Base-by-base conservation (phyloP, 306 rosid genomes). In the Vicia villosa region DNA sequence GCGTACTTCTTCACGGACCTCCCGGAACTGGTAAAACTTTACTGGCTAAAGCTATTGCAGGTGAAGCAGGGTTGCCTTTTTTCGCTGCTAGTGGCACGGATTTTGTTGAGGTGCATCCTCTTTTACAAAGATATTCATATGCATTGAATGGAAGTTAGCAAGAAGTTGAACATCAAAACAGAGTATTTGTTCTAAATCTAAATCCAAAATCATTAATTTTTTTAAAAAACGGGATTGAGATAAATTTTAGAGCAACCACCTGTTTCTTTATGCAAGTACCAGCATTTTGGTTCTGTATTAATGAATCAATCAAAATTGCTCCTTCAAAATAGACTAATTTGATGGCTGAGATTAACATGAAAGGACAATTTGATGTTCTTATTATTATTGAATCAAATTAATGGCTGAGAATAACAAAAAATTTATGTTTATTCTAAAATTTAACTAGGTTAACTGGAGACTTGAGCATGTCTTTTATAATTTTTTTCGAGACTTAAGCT, bases 11-110 rank as follows among this genome's bases (percentile, higher is more conserved):
- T 66, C 96, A 93, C 68, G 98, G 98, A 60, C 98, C 98, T 78
- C 98, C 98, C 56, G 98, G 98, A 81, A 93, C 98, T 19, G 98
- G 98, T 70, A 93, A 93, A 87, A 93, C 98, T 41, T 78, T 93
- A 74, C 88, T 93, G 76, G 98, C 98, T 70, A 93, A 90, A 82
- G 98, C 98, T 70, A 93, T 93, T 24, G 98, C 98, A 69, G 98
- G 98, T 57, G 98, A 93, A 85, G 97, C 98, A 28, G 98, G 97
- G 80, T 87, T 90, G 77, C 98, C 98, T 10, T 93, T 90, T 72
- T 93, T 93, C 81, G 98, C 98, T 63, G 96, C 92, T 67, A 93
- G 85, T 78, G 98, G 98, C 85, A 93, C 98, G 7, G 98, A 90
- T 74, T 93, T 93, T 81, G 98, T 93, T 63, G 98, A 93, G 98